These are phyloP conservation scores for Linnemannia schmuckeri DNA, from an alignment of 192 early-diverging fungal genomes.

Conservation along the genomic window DNA sequence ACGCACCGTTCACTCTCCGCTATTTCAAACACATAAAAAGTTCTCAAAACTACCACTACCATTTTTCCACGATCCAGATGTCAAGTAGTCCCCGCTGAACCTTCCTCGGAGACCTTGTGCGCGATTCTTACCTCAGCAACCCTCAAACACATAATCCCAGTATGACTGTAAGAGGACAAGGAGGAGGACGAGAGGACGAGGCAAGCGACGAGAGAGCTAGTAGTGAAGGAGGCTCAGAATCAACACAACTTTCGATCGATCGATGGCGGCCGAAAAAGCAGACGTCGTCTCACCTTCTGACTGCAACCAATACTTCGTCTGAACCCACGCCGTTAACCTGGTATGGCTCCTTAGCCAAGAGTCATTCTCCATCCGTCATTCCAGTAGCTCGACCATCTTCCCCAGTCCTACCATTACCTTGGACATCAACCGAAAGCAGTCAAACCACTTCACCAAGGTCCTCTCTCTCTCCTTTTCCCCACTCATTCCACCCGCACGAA, in stretches of 20 bases:
- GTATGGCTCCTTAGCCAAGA: neutral
- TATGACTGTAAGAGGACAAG: neutral
- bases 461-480: neutral
- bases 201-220: neutral
- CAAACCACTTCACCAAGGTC: neutral
- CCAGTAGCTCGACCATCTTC: neutral
- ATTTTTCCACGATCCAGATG: neutral
- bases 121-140: slow-evolving; percentile 9
- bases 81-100: neutral
- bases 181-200: neutral
- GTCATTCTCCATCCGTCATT: neutral
- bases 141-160: neutral
- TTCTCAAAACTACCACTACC: neutral
- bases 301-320: neutral
- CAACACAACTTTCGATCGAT: neutral
- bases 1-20: neutral
- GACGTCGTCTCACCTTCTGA: neutral
- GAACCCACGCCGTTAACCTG: neutral
- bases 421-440: slow-evolving; percentile 1
- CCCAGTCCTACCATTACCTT: neutral
- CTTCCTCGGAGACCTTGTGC: neutral
- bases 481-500: neutral
- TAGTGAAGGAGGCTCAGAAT: neutral
- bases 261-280: neutral
- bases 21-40: neutral